Evolutionary conservation across 2,329 filamentous ascomycete genomes (phyloP).

Genomic region (Hysterium pulicare): DNA sequence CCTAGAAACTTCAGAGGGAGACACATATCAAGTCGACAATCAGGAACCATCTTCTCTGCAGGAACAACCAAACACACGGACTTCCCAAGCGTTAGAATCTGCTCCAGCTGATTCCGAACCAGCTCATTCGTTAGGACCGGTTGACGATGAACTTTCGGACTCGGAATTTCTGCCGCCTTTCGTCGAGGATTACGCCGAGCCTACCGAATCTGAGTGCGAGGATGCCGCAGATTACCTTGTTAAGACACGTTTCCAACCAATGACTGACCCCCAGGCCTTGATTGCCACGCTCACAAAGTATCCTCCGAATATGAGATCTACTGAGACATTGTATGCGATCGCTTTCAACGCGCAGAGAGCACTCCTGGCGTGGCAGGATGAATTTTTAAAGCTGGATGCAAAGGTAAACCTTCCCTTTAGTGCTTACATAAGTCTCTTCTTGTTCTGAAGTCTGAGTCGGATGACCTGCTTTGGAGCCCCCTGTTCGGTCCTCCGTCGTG

Average conservation of each 20-base stretch:
- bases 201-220: constrained; percentile 33
- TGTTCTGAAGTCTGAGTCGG: background rate
- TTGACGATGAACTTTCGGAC: constrained; percentile 34
- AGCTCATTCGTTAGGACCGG: constrained; percentile 24
- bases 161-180: constrained; percentile 37
- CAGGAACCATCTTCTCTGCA: constrained; percentile 10
- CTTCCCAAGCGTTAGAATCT: constrained; percentile 21
- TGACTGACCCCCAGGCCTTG: constrained; percentile 43
- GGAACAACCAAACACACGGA: constrained; percentile 15
- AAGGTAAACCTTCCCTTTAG: constrained; percentile 19
- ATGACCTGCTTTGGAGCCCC: too few species aligned
- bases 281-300: constrained; percentile 43
- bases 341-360: constrained; percentile 53
- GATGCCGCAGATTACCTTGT: constrained; percentile 42
- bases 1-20: background rate
- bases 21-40: too few species aligned
- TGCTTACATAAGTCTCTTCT: background rate
- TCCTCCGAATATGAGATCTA: constrained; percentile 42
- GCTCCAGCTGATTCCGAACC: constrained; percentile 21
- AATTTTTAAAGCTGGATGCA: constrained; percentile 55
- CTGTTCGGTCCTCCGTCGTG: too few species aligned
- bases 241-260: constrained; percentile 38
- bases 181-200: constrained; percentile 23
- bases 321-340: constrained; percentile 54
- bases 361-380: constrained; percentile 56